Base-by-base conservation (phyloP, 371 early-diverging fungal genomes). In the Batkoa obscura region DNA sequence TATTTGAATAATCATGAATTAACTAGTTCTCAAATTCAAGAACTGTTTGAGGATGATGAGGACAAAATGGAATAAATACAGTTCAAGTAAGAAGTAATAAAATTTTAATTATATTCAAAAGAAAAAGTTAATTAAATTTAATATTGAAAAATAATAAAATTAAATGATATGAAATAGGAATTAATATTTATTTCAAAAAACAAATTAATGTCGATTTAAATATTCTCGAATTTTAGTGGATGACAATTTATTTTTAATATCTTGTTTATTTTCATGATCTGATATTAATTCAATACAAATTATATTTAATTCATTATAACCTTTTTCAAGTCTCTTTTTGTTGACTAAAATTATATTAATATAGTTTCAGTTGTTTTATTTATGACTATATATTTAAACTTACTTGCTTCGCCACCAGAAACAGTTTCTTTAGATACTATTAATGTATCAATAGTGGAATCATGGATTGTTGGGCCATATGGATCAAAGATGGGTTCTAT, bases 371-470 rank as follows among this genome's bases (percentile, higher is more conserved):
- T 34, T 5, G 13, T n/a, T 31, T 10, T 50, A 5, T 5, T 47
- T 47, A 47, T 42, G 10, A 10, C 10, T 42, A 47, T 23, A 6
- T 5, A 47, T 47, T 23, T 6, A 47, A n/a, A 47, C 17, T 50
- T 50, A 50, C 50, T 34, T 50, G 34, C 17, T 6, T 82, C 70
- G 13, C 88, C 87, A 10, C 91, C 92, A 9, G 67, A 62, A 38
- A 75, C 56, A 0, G 97, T 94, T 61, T 96, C 97, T 32, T 74
- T 67, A 4, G 92, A 90, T n/a, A 86, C 87, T 8, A 90, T 89
- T 15, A 96, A 62, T 0, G 84, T 88, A 50, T 83, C 74, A 31
- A 94, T 72, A 0, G 74, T 67, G 0, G 80, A 61, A 46, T 87
- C 88, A 0, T 76, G 75, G 1, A 78, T 74, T 0, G 94, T 90